Conservation (phyloP, 2,329 filamentous ascomycete species). For the Aspergillus intermedius region DNA sequence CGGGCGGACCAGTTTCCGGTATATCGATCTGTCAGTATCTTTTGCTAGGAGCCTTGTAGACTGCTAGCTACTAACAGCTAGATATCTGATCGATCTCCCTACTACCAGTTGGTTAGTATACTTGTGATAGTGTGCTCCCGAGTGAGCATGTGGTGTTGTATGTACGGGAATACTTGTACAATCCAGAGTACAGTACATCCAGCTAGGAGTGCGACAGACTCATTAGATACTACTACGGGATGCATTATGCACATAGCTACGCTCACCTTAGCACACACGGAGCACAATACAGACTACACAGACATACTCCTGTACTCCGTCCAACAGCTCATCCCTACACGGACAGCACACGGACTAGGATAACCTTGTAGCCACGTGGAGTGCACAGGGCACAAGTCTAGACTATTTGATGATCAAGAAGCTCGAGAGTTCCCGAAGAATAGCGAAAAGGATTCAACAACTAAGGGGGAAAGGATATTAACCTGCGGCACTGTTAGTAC, state of each 20-base stretch:
- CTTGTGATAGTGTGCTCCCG: background rate
- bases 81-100: background rate
- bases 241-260: background rate
- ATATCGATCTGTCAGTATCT: too few species aligned
- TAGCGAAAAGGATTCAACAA: too few species aligned
- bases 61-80: too few species aligned
- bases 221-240: background rate
- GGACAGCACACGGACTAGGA: background rate
- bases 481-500: too few species aligned
- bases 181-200: too few species aligned
- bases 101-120: background rate
- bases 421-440: too few species aligned
- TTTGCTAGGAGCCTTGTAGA: too few species aligned
- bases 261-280: background rate
- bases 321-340: too few species aligned
- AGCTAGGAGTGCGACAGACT: too few species aligned
- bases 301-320: background rate
- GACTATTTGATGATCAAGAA: background rate
- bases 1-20: background rate
- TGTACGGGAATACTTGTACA: too few species aligned
- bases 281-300: background rate
- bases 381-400: background rate
- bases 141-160: too few species aligned
- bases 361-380: background rate
- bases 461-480: too few species aligned